Conservation (phyloP, 306 rosid genomes). For the Cucumis hystrix region DNA sequence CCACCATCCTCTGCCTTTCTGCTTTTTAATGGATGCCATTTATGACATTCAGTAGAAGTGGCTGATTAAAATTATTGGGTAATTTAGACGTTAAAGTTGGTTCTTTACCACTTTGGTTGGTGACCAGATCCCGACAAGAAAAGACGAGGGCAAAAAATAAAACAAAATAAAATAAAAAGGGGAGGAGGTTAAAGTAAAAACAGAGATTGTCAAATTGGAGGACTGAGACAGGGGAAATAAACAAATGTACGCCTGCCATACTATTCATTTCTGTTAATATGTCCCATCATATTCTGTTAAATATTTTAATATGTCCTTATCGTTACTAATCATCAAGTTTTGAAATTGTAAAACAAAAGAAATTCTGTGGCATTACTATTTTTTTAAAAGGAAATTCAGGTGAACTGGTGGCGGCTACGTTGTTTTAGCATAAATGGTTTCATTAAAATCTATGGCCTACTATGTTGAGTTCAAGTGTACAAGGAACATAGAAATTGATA, state of each 20-base stretch:
- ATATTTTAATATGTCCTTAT: not conserved
- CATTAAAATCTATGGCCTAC: not conserved
- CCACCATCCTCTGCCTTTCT: not conserved
- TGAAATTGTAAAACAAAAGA: not conserved
- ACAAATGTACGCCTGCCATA: not conserved
- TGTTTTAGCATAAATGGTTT: not conserved
- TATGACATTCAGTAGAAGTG: not conserved
- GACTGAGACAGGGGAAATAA: not conserved
- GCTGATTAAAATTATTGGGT: not conserved
- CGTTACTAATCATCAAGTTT: not conserved
- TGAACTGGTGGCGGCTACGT: not conserved
- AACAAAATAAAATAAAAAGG: not conserved
- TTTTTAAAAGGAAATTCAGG: not conserved
- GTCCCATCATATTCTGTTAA: not conserved
- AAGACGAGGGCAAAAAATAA: not conserved
- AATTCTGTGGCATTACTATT: not conserved
- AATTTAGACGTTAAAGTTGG: not conserved
- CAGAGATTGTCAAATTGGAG: not conserved
- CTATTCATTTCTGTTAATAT: not conserved
- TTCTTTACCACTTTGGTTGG: not conserved
- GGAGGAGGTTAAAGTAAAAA: not conserved
- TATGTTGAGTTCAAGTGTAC: not conserved
- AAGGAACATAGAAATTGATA: not conserved
- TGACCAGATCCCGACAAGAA: not conserved
- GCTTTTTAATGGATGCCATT: not conserved